Evolutionary conservation across 2,329 filamentous ascomycete species (phyloP).

Genomic region (Penicillium decumbens): DNA sequence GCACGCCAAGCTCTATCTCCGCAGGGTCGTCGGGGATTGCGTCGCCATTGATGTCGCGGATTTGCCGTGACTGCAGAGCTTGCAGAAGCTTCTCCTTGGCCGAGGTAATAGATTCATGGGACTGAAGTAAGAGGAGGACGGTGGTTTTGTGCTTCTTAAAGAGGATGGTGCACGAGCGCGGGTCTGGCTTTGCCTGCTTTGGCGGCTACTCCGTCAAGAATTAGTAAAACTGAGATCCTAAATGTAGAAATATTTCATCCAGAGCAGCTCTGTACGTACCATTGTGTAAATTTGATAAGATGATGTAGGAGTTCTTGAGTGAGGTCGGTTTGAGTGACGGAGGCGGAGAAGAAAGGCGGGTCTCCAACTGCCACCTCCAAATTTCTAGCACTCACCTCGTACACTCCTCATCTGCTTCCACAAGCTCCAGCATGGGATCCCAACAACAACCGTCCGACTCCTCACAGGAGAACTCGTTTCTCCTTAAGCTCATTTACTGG

Average conservation of each 20-base stretch:
- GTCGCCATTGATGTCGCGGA: slow-evolving; percentile 39
- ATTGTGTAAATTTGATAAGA: slow-evolving; percentile 7
- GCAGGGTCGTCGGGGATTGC: slow-evolving; percentile 37
- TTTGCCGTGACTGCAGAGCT: slow-evolving; percentile 48
- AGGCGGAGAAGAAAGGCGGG: slow-evolving; percentile 18
- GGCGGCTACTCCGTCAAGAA: slow-evolving; percentile 9
- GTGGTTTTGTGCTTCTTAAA: slow-evolving; percentile 71
- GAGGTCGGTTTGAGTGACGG: slow-evolving; percentile 4
- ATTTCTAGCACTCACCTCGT: slow-evolving; percentile 5
- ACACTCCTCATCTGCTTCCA: neutral
- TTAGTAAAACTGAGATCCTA: neutral
- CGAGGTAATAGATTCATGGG: slow-evolving; percentile 53
- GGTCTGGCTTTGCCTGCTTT: slow-evolving; percentile 26
- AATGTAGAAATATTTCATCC: neutral
- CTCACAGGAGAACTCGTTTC: slow-evolving; percentile 16
- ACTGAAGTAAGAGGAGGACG: slow-evolving; percentile 62
- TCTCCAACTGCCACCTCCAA: slow-evolving; percentile 3
- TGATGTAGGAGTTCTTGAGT: neutral
- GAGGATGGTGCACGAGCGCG: slow-evolving; percentile 60
- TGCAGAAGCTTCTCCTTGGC: slow-evolving; percentile 57
- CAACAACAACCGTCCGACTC: slow-evolving; percentile 7
- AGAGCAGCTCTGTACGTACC: slow-evolving; percentile 2
- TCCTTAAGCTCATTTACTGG: slow-evolving; percentile 33
- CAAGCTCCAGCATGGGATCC: slow-evolving; percentile 15
- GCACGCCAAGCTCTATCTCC: slow-evolving; percentile 47